Percentiles rank a stretch among this genome's conserved stretches.
Conservation (phyloP, 73 alveolate species). For the Paramecium sonneborni region DNA sequence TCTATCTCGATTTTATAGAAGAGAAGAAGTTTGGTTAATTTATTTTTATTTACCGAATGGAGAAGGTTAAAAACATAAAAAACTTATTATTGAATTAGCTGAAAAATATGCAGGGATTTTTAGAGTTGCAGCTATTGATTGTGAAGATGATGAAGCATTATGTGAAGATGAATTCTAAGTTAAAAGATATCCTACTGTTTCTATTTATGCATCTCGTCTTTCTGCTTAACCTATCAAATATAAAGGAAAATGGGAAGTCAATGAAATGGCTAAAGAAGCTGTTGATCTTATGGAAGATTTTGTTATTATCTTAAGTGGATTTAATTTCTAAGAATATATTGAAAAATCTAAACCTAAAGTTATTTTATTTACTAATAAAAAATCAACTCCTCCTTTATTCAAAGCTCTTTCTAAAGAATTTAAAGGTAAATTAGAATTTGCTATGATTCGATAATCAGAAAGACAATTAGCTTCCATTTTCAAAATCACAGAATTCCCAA, state of each 20-base stretch:
- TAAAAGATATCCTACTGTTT: constrained; percentile 79
- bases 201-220: constrained; percentile 87
- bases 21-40: constrained; percentile 96
- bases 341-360: constrained; percentile 81
- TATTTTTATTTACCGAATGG: constrained; percentile 81
- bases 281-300: constrained; percentile 89
- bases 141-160: constrained; percentile 96
- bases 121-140: constrained; percentile 95
- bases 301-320: constrained; percentile 88
- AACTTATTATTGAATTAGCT: constrained; percentile 84
- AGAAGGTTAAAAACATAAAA: constrained; percentile 72
- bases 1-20: constrained; percentile 85
- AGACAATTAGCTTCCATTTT: constrained; percentile 74
- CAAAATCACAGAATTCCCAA: constrained; percentile 86
- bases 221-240: constrained; percentile 82
- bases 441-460: constrained; percentile 90
- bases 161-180: constrained; percentile 96
- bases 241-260: constrained; percentile 85
- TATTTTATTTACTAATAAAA: constrained; percentile 91
- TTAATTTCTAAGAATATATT: constrained; percentile 88
- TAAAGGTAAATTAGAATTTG: constrained; percentile 88
- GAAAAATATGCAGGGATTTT: constrained; percentile 94
- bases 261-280: constrained; percentile 81
- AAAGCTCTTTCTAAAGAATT: constrained; percentile 92
- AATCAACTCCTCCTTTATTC: constrained; percentile 95